Percentiles rank a stretch among this genome's conserved stretches.
Conservation (phyloP, 345 rosid genomes). For the Lepidium didymum region DNA sequence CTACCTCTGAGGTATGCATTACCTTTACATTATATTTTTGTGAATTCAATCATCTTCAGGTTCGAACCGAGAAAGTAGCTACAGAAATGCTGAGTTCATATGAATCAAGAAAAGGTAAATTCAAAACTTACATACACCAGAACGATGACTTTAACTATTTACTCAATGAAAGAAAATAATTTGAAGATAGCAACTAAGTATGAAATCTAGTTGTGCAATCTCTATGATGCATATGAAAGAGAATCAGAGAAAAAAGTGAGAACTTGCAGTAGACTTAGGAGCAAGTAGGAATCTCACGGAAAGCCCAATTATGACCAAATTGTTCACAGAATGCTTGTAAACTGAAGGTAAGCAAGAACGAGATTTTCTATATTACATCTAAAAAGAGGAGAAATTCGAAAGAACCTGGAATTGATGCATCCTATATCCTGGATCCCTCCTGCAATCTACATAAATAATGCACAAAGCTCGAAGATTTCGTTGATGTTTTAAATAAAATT, state of each 20-base stretch:
- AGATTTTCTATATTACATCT: neutral
- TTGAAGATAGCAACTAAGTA: neutral
- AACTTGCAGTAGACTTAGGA: neutral
- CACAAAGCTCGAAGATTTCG: neutral
- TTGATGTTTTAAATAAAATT: neutral
- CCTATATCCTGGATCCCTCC: neutral
- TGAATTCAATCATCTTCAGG: neutral
- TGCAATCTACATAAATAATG: slow-evolving; percentile 2
- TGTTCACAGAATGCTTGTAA: neutral
- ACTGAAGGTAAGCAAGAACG: neutral
- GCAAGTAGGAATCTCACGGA: neutral
- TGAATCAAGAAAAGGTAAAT: neutral
- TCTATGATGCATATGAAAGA: neutral
- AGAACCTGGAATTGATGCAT: slow-evolving; percentile 15
- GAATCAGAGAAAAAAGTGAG: neutral
- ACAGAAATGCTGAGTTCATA: neutral
- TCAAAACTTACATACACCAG: neutral
- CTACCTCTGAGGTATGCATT: neutral
- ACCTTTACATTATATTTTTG: neutral
- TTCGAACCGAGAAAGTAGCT: neutral
- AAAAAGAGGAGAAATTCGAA: neutral
- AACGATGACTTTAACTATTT: neutral
- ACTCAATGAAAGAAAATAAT: neutral
- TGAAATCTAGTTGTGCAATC: neutral
- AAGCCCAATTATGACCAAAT: neutral